Conservation (phyloP, 2,329 filamentous ascomycete genomes). For the Rhinocladiella similis region DNA sequence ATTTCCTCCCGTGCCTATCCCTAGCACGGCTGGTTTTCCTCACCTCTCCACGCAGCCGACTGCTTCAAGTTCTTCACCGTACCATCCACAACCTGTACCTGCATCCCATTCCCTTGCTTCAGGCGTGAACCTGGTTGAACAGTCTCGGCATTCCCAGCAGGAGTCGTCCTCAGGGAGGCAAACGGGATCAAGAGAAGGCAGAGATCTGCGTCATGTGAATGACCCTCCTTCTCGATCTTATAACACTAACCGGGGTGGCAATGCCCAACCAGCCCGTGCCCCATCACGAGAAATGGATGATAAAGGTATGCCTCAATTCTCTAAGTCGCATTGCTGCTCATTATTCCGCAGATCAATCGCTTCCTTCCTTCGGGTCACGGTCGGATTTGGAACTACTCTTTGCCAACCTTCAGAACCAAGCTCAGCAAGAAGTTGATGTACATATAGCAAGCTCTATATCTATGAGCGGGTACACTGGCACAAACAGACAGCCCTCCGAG, state of each 20-base stretch:
- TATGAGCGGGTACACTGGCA: not conserved
- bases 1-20: conserved; percentile 22
- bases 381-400: conserved; percentile 24
- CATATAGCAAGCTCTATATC: not conserved
- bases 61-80: conserved; percentile 18
- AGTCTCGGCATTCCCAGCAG: conserved; percentile 3
- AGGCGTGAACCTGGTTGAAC: conserved; percentile 12
- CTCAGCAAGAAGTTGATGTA: not conserved
- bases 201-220: conserved; percentile 2
- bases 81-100: conserved; percentile 13
- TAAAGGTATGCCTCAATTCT: conserved; percentile 11
- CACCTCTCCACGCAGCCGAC: conserved; percentile 18
- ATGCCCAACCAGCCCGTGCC: conserved; percentile 1
- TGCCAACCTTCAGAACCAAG: conserved; percentile 16
- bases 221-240: conserved; percentile 7
- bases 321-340: conserved; percentile 1
- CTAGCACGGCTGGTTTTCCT: conserved; percentile 19
- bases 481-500: conserved; percentile 4
- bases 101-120: conserved; percentile 3
- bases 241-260: conserved; percentile 1
- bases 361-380: conserved; percentile 24
- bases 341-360: conserved; percentile 13
- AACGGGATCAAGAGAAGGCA: conserved; percentile 1
- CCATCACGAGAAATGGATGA: conserved; percentile 5
- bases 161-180: conserved; percentile 5